Percentiles rank a stretch among this genome's conserved stretches.
phyloP scores from a whole-genome alignment of 176 grass and related monocot genomes.

The Ensete ventricosum region DNA sequence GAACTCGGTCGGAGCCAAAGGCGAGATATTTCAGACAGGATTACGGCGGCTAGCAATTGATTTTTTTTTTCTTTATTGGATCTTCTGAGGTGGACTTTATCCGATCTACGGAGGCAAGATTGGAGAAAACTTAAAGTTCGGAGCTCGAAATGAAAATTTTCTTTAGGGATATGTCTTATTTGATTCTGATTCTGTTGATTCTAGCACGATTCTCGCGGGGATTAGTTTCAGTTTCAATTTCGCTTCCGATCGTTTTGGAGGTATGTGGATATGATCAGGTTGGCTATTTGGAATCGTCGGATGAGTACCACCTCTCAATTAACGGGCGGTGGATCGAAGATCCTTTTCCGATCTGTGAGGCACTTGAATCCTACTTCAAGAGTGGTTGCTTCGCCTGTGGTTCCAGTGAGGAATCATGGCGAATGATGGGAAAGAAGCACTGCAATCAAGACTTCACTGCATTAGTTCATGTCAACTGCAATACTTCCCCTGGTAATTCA shows the following conservation, averaged over 20 bases:
- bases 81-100: not conserved
- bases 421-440: conserved; percentile 29
- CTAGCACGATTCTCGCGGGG: conserved; percentile 30
- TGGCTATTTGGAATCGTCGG: conserved; percentile 29
- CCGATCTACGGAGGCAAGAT: not conserved
- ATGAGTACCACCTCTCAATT: conserved; percentile 38
- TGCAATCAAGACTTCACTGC: conserved; percentile 20
- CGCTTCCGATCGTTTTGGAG: conserved; percentile 19
- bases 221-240: conserved; percentile 19
- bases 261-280: conserved; percentile 56
- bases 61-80: not conserved
- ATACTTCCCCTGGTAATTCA: conserved; percentile 34
- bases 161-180: not conserved
- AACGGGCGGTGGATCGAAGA: conserved; percentile 45
- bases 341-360: conserved; percentile 44
- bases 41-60: not conserved
- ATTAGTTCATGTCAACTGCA: not conserved
- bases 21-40: not conserved
- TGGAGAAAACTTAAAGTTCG: not conserved
- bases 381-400: conserved; percentile 53
- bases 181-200: conserved; percentile 30
- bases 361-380: conserved; percentile 48
- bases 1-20: not conserved
- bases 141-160: not conserved
- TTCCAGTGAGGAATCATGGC: conserved; percentile 30